Evolutionary conservation across 1,284 basidiomycete genomes (phyloP).

Genomic region (Marasmius oreades): DNA sequence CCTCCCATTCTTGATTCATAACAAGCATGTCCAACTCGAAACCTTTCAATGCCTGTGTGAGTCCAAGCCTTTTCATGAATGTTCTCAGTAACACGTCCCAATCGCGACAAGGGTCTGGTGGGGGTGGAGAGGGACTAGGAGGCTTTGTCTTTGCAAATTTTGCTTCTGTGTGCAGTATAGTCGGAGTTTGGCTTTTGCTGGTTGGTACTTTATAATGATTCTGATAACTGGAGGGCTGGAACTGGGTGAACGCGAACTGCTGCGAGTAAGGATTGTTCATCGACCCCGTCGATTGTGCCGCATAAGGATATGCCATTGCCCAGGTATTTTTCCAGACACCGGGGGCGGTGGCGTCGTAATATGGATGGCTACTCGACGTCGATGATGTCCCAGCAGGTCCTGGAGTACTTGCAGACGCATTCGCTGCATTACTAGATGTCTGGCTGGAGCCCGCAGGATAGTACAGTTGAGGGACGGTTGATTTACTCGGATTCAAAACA

Average conservation of each 20-base stretch:
- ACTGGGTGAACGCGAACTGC: conserved; percentile 12
- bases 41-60: conserved; percentile 58
- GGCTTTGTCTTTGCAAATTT: conserved; percentile 12
- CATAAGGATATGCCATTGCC: conserved; percentile 14
- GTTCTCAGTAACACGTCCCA: conserved; percentile 60
- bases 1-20: conserved; percentile 64
- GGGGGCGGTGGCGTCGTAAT: conserved; percentile 7
- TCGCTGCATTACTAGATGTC: not conserved
- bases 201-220: not conserved
- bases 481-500: not conserved
- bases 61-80: conserved; percentile 53
- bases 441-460: not conserved
- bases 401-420: not conserved
- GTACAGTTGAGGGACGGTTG: not conserved
- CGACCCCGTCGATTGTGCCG: conserved; percentile 4
- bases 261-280: conserved; percentile 11
- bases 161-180: not conserved
- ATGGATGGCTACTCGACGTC: not conserved
- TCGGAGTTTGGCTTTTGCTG: not conserved
- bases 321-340: conserved; percentile 10
- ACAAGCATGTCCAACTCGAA: conserved; percentile 71
- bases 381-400: not conserved
- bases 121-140: conserved; percentile 30
- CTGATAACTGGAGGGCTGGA: not conserved
- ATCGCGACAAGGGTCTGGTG: conserved; percentile 42